A percentile compares a stretch with the other conserved stretches of the same genome.
phyloP scores from a whole-genome alignment of 2,329 filamentous ascomycete genomes.

The Passalora sequoiae region DNA sequence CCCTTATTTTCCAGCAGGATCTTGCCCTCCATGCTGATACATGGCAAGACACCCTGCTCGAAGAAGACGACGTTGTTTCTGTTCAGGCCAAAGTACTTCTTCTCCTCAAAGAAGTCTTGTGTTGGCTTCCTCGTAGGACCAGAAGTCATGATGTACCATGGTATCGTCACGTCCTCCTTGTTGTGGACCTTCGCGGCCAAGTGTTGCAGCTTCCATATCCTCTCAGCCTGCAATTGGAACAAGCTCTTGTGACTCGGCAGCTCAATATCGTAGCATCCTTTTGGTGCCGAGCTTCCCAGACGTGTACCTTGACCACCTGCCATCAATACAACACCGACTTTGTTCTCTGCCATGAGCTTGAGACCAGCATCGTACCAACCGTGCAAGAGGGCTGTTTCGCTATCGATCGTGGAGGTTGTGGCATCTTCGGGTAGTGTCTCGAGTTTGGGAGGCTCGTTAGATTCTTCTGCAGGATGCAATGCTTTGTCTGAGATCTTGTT shows the following conservation, averaged over 20 bases:
- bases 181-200: constrained; percentile 68
- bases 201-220: constrained; percentile 79
- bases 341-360: constrained; percentile 61
- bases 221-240: constrained; percentile 95
- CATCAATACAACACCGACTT: constrained; percentile 86
- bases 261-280: constrained; percentile 96
- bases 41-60: constrained; percentile 92
- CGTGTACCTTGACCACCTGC: constrained; percentile 94
- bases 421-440: constrained; percentile 85
- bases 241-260: constrained; percentile 88
- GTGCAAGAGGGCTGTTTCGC: constrained; percentile 68
- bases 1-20: constrained; percentile 88
- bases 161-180: constrained; percentile 61
- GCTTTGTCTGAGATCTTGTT: constrained; percentile 80
- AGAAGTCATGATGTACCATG: constrained; percentile 99
- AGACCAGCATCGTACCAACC: constrained; percentile 75
- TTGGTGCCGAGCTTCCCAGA: constrained; percentile 88
- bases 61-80: constrained; percentile 87
- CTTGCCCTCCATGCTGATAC: constrained; percentile 96
- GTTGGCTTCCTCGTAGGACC: constrained; percentile 87
- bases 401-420: constrained; percentile 87
- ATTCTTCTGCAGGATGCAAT: constrained; percentile 63
- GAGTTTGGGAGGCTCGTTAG: constrained; percentile 48
- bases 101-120: constrained; percentile 84
- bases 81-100: constrained; percentile 85